These are phyloP conservation scores for Blastocystis sp. DNA, from an alignment of 352 stramenopile species.

Conservation along the genomic window DNA sequence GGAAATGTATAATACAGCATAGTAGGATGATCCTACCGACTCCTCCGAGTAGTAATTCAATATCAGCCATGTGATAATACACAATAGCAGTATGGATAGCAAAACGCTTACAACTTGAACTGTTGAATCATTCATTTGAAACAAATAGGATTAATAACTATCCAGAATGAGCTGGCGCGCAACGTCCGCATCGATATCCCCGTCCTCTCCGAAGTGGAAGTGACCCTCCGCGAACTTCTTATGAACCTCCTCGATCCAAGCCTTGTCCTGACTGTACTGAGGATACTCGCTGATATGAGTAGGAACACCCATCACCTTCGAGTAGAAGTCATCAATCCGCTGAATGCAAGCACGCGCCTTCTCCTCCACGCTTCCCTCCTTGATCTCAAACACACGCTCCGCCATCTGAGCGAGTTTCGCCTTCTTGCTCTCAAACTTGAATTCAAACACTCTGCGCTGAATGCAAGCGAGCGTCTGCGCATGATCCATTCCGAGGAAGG, in stretches of 20 bases:
- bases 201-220: conserved; percentile 3
- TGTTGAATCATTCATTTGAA: neutral
- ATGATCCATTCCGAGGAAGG: conserved; percentile 35
- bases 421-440: conserved; percentile 35
- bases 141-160: neutral
- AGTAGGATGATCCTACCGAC: neutral
- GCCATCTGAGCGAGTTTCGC: conserved; percentile 53
- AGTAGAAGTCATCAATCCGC: conserved; percentile 52
- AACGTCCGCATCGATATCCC: neutral
- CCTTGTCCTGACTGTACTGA: conserved; percentile 45
- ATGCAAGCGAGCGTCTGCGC: conserved; percentile 49
- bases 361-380: conserved; percentile 25
- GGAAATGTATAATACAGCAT: neutral
- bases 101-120: neutral
- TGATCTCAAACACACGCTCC: conserved; percentile 28
- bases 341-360: conserved; percentile 2
- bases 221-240: neutral
- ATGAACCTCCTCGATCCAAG: conserved; percentile 54
- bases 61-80: neutral
- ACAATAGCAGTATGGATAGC: neutral
- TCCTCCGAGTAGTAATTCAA: neutral
- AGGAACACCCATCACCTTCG: conserved; percentile 49
- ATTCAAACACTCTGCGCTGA: conserved; percentile 33
- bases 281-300: conserved; percentile 37
- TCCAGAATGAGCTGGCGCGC: neutral